These are phyloP conservation scores for Sugiyamaella floridensis DNA, from an alignment of 805 yeast genomes.

Conservation along the genomic window DNA sequence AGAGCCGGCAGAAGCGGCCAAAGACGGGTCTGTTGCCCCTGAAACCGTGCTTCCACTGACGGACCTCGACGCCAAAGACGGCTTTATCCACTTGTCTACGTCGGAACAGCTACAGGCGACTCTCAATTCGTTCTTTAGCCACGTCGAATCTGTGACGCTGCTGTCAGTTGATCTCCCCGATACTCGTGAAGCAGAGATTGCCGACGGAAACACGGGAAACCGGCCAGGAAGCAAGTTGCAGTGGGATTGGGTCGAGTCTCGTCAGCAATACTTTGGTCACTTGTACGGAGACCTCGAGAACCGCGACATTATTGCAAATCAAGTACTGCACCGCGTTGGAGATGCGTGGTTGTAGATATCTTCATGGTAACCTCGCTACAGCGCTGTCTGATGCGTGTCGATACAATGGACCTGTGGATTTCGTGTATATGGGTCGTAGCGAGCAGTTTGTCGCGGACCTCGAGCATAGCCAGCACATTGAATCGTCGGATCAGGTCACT, in stretches of 20 bases:
- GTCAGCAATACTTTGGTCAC: slow-evolving; percentile 22
- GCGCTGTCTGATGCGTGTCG: neutral
- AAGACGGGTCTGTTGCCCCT: slow-evolving; percentile 18
- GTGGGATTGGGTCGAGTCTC: slow-evolving; percentile 24
- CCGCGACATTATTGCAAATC: slow-evolving; percentile 17
- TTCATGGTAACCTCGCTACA: neutral
- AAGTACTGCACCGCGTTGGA: slow-evolving; percentile 5
- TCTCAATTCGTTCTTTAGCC: slow-evolving; percentile 17
- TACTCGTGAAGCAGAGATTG: slow-evolving; percentile 10
- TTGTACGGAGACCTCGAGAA: slow-evolving; percentile 23
- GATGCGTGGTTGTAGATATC: slow-evolving; percentile 5
- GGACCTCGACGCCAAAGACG: slow-evolving; percentile 24
- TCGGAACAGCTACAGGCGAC: slow-evolving; percentile 21
- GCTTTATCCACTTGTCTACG: slow-evolving; percentile 26
- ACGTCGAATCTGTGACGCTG: slow-evolving; percentile 14
- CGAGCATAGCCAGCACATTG: neutral
- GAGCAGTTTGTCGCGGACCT: slow-evolving; percentile 2
- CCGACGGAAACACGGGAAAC: slow-evolving; percentile 22
- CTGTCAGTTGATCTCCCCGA: slow-evolving; percentile 21
- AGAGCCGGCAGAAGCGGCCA: slow-evolving; percentile 21
- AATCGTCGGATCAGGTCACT: slow-evolving; percentile 1
- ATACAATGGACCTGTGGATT: neutral
- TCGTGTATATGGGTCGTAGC: slow-evolving; percentile 3
- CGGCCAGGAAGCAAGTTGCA: slow-evolving; percentile 16
- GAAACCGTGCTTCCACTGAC: slow-evolving; percentile 19